Evolutionary conservation across 139 green algal species (phyloP).

Genomic region (Picochlorum sp.): DNA sequence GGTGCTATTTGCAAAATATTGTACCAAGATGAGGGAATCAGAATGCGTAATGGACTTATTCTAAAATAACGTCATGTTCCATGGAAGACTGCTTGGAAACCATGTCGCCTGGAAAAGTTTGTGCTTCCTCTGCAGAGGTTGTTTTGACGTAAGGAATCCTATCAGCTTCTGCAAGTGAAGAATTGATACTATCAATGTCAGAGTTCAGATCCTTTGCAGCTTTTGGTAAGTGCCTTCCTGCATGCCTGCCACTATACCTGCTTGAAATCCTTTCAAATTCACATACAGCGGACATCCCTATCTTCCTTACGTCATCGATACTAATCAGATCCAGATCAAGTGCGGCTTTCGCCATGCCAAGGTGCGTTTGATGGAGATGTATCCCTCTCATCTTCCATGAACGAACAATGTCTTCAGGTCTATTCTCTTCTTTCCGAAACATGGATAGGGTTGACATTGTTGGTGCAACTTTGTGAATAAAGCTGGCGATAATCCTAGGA

Average conservation of each 20-base stretch:
- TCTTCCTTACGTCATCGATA: constrained; percentile 17
- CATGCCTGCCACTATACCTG: constrained; percentile 19
- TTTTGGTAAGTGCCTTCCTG: constrained; percentile 23
- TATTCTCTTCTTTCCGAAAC: constrained; percentile 8
- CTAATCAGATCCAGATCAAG: constrained; percentile 33
- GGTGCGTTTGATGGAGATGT: constrained; percentile 32
- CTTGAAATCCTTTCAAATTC: constrained; percentile 25
- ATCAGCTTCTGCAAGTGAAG: constrained; percentile 21
- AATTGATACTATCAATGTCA: constrained; percentile 34
- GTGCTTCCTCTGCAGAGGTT: background rate
- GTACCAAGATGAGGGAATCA: too few species aligned
- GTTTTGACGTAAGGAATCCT: background rate
- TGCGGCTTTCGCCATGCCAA: constrained; percentile 38
- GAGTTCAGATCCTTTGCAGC: constrained; percentile 29
- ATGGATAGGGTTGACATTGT: constrained; percentile 21
- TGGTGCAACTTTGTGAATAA: constrained; percentile 37
- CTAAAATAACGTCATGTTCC: background rate
- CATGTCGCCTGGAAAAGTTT: too few species aligned
- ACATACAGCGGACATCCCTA: constrained; percentile 17
- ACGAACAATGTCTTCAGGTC: constrained; percentile 17
- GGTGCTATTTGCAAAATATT: too few species aligned
- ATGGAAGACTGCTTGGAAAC: constrained; percentile 3
- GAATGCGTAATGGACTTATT: background rate
- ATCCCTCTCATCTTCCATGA: constrained; percentile 33
- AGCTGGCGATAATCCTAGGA: constrained; percentile 27